Conservation (phyloP, 768 basidiomycete species). For the Asterophora lycoperdoides region DNA sequence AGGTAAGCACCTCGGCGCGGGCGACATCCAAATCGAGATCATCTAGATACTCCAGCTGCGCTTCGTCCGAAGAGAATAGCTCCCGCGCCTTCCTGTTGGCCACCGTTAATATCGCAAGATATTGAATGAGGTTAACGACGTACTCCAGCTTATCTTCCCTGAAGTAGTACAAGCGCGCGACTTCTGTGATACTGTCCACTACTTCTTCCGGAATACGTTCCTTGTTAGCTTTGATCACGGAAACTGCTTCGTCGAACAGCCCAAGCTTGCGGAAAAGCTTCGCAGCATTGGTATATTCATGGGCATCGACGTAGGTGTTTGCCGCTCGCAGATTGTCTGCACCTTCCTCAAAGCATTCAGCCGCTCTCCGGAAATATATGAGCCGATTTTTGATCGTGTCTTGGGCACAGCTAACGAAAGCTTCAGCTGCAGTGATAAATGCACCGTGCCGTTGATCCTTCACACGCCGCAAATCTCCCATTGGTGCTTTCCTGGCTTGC, state of each 20-base stretch:
- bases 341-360: slow-evolving; percentile 41
- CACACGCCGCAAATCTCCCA: slow-evolving; percentile 17
- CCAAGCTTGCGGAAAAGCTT: slow-evolving; percentile 46
- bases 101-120: background rate
- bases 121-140: background rate
- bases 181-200: slow-evolving; percentile 34
- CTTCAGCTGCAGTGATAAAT: slow-evolving; percentile 43
- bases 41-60: slow-evolving; percentile 53
- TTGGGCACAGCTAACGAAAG: slow-evolving; percentile 42
- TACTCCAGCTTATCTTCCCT: slow-evolving; percentile 34
- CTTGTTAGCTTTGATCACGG: slow-evolving; percentile 35
- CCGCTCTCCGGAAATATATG: slow-evolving; percentile 40
- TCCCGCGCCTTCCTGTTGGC: slow-evolving; percentile 38
- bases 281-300: slow-evolving; percentile 41
- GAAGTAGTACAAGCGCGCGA: slow-evolving; percentile 45
- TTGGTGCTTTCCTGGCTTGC: slow-evolving; percentile 36
- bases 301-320: slow-evolving; percentile 35
- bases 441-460: slow-evolving; percentile 24
- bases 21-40: slow-evolving; percentile 48
- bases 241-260: slow-evolving; percentile 49
- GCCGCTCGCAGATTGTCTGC: slow-evolving; percentile 42
- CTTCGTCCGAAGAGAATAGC: slow-evolving; percentile 49
- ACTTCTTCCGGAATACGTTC: slow-evolving; percentile 27
- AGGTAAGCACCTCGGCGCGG: slow-evolving; percentile 40
- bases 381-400: slow-evolving; percentile 25